Evolutionary conservation across 2,329 filamentous ascomycete species (phyloP), one percentile per base, ranked within the genome.

Genomic region (Dothistroma septosporum): DNA sequence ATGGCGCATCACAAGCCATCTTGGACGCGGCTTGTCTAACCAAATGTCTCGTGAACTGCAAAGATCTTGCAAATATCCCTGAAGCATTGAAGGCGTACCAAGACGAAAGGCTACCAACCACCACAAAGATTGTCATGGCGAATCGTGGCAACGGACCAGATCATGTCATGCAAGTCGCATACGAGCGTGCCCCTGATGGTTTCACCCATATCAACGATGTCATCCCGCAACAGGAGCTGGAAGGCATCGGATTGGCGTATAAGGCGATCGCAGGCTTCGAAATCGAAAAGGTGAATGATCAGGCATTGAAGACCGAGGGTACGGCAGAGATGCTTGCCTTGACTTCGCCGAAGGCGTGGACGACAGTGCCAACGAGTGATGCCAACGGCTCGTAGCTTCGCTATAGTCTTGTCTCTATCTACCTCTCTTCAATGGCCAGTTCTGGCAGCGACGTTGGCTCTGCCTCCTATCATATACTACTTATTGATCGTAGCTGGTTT

Each of bases 191-290:
- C 2, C 77, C 77, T 1, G 72, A 77, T 56, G 75, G 75, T 0
- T 77, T 76, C 64, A 68, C 72, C 46, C 74, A 78, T 50, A 72
- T 80, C 9, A 73, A 78, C 58, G 67, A 70, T 55, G 60, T 70
- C 10, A 66, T 69, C 24, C 55, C 66, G 16, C 63, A 67, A 37
- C 61, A 68, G 12, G 66, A 70, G 53, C 46, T 70, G 19, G 66
- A 70, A 53, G 64, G 58, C 10, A 64, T 70, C 33, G 68, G 68
- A 1, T 47, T 58, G 52, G 59, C 62, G 21, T 69, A 70, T 50
- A 79, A 80, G 62, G 72, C 74, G 37, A 69, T 79, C 47, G 78
- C 78, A 8, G 78, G 78, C 0, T 80, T 80, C 60, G 77, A 80
- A 65, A 77, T 76, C 70, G 76, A 78, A 2, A 74, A 68, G 37